These are phyloP conservation scores for Carex kokanica DNA, from an alignment of 176 grass and related monocot genomes.

Conservation along the genomic window DNA sequence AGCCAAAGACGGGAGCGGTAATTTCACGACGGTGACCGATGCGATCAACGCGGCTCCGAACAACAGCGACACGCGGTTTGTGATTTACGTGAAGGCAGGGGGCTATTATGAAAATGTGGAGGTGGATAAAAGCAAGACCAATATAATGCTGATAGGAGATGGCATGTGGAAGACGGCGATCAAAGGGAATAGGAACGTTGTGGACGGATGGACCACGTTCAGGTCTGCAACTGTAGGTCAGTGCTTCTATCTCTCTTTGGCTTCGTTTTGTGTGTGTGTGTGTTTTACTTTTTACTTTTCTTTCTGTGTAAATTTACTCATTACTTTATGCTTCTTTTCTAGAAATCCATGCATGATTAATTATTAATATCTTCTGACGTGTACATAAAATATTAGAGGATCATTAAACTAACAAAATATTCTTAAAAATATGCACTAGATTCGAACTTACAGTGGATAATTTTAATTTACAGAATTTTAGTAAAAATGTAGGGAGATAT, in stretches of 20 bases:
- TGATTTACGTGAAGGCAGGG: conserved; percentile 74
- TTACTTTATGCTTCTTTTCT: background rate
- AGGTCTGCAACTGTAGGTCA: conserved; percentile 79
- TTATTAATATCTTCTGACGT: background rate
- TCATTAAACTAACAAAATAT: background rate
- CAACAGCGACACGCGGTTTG: conserved; percentile 66
- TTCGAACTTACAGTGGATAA: background rate
- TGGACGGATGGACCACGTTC: conserved; percentile 93
- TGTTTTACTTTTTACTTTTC: background rate
- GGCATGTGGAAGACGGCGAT: conserved; percentile 84
- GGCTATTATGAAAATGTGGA: conserved; percentile 91
- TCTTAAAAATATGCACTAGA: no score
- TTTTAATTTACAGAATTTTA: background rate
- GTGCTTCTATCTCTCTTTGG: background rate
- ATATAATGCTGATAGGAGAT: conserved; percentile 80
- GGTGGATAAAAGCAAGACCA: conserved; percentile 61
- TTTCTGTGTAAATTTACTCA: background rate
- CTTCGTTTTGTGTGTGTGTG: background rate
- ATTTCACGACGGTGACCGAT: conserved; percentile 65
- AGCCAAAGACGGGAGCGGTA: conserved; percentile 85
- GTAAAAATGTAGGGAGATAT: no score
- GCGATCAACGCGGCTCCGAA: conserved; percentile 84
- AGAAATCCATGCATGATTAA: background rate
- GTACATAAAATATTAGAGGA: background rate
- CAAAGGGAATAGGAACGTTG: conserved; percentile 69